Evolutionary conservation across 169 alveolate species (phyloP), one percentile per base, ranked within the genome.

Genomic region (Amoebophrya sp.): DNA sequence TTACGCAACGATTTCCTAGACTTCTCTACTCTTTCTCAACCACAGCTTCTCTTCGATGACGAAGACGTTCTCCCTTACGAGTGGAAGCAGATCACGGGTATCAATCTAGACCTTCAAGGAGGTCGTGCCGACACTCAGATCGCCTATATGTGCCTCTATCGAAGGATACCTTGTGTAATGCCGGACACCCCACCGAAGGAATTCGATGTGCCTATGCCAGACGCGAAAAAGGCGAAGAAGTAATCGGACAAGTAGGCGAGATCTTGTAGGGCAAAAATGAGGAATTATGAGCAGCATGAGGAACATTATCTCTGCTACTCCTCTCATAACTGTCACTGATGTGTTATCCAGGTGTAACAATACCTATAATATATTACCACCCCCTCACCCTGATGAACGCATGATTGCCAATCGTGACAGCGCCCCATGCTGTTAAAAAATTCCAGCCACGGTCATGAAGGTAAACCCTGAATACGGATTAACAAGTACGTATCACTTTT

Each of bases 71-170:
- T 41, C 33, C 54, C 41, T 26, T 41, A 90, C 41, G 92, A 90
- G 36, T 90, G 78, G 92, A 90, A 41, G 92, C 65, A 41, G 78
- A 53, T 2, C 41, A 26, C 89, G 41, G 89, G 41, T 6, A 33
- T n/a, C 3, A 33, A n/a, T 3, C 41, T 77, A 41, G 89, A 89
- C 39, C 91, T 89, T 33, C 65, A 36, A 18, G 53, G 91, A 53
- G 92, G 92, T 26, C 83, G 92, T 24, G 89, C 89, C 0, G 92
- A 90, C 53, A 90, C 92, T 0, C 92, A 90, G 18, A 90, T 90
- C 39, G 92, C 92, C 54, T 90, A 90, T 89, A 53, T 90, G 10
- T 38, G 36, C 39, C 76, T 90, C 83, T 47, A 47, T 18, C 6
- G 18, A 18, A 6, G 65, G 29, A 47, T 47, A 6, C 18, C 65